Conservation (phyloP, 495 filamentous ascomycete species). For the Hypoxylon rickii region DNA sequence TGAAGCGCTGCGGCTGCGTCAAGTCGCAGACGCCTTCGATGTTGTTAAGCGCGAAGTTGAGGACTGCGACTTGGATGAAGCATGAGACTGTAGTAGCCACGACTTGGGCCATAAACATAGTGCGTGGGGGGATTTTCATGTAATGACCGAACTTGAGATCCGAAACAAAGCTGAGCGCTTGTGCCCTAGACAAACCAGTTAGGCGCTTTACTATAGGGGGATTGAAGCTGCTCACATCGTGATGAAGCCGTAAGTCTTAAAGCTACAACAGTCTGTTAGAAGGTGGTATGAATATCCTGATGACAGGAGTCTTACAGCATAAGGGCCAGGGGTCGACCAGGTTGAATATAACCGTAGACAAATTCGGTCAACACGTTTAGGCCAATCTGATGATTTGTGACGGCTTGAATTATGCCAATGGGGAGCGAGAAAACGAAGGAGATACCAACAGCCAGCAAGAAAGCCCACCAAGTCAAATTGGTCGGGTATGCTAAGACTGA, state of each 20-base stretch:
- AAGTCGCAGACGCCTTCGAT: conserved; percentile 66
- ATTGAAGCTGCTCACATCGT: conserved; percentile 54
- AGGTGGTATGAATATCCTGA: neutral
- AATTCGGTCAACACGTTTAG: conserved; percentile 74
- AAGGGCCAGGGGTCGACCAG: conserved; percentile 66
- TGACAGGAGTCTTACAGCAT: conserved; percentile 56
- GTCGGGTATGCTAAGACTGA: conserved; percentile 68
- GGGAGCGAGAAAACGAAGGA: conserved; percentile 59
- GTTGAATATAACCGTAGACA: conserved; percentile 71
- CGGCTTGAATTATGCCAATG: conserved; percentile 64
- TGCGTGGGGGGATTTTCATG: conserved; percentile 71
- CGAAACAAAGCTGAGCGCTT: conserved; percentile 57
- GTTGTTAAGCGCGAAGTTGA: conserved; percentile 66
- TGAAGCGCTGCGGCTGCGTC: conserved; percentile 65
- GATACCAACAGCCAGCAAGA: conserved; percentile 65
- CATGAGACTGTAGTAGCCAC: conserved; percentile 68
- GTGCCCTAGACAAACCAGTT: conserved; percentile 39
- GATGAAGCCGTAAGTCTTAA: conserved; percentile 77
- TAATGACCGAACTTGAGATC: conserved; percentile 70
- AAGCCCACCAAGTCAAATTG: conserved; percentile 68
- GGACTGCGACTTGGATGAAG: conserved; percentile 67
- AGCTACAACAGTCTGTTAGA: conserved; percentile 44
- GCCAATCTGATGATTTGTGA: conserved; percentile 71
- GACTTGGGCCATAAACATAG: conserved; percentile 70
- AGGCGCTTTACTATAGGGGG: neutral